phyloP scores from a whole-genome alignment of 2,329 filamentous ascomycete genomes.

The Hypoxylon sp. region DNA sequence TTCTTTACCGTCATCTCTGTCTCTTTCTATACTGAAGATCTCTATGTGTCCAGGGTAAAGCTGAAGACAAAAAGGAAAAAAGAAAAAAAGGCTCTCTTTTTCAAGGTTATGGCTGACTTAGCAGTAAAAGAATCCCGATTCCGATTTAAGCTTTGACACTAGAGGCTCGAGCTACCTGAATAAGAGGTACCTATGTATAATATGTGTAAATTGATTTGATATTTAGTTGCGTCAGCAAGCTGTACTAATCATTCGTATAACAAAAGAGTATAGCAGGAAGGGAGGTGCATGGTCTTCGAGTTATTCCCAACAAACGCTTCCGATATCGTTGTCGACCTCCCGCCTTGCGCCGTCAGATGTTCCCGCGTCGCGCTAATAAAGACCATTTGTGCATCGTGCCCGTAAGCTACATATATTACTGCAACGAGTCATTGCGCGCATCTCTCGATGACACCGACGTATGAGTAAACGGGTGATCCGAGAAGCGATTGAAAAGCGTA shows the following conservation, averaged over 20 bases:
- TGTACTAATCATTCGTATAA: too few species aligned
- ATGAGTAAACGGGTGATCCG: not conserved
- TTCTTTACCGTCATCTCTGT: slow-evolving; percentile 42
- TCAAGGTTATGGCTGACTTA: not conserved
- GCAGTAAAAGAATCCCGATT: not conserved
- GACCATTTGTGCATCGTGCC: not conserved
- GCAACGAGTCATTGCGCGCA: not conserved
- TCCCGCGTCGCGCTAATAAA: slow-evolving; percentile 21
- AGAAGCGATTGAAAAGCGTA: not conserved
- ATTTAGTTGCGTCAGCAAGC: too few species aligned
- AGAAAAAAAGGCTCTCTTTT: too few species aligned
- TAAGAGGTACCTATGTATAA: too few species aligned
- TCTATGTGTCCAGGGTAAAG: too few species aligned
- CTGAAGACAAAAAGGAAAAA: too few species aligned
- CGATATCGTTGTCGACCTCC: slow-evolving; percentile 29
- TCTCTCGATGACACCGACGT: not conserved
- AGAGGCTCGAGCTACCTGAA: too few species aligned
- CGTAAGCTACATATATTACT: not conserved
- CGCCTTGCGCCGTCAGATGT: not conserved
- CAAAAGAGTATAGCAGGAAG: not conserved
- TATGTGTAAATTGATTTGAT: too few species aligned
- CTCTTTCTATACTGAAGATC: not conserved
- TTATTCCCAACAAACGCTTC: slow-evolving; percentile 22
- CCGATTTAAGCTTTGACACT: not conserved
- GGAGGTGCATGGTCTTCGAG: not conserved